Evolutionary conservation across 768 basidiomycete species (phyloP), one percentile per base, ranked within the genome.

Genomic region (Russula vinacea): DNA sequence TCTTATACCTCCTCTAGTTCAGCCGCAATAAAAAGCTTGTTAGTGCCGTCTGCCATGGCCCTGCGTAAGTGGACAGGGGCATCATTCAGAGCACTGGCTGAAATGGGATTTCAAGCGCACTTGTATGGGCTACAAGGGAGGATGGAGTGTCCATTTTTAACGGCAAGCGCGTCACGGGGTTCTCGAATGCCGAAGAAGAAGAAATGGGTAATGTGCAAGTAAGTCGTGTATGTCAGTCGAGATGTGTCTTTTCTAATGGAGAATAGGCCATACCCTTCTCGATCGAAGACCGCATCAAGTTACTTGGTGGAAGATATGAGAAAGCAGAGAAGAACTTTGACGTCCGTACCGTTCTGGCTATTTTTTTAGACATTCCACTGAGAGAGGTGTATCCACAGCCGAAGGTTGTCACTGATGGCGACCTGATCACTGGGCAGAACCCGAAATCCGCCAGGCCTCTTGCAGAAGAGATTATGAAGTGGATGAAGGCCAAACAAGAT

Each of bases 31-130:
- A 83, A 51, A 92, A 90, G 76, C 74, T 87, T 65, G 81, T 84
- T 8, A 69, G 84, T 4, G 88, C 88, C 3, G 89, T 93, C 29
- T 92, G 91, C 78, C 91, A 92, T 75, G 91, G 90, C 17, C 83
- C 90, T 57, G 88, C 83, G 81, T 87, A 68, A 71, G 83, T 78
- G 6, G 29, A 45, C n/a, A 51, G 6, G 24, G 55, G 14, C 37
- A 8, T 37, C 53, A 52, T 19, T 4, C 11, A 9, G 26, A 59
- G 50, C 50, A 19, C 54, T 55, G n/a, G 17, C 13, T 39, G 44
- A 58, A 47, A 32, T 29, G 19, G 39, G 55, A 32, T 14, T 13
- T 45, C 19, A 65, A 76, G 84, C n/a, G 88, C 87, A 2, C 78
- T 91, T 24, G 81, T 85, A 16, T 77, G 77, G 22, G 85, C 75